A percentile compares a stretch with the other conserved stretches of the same genome.
phyloP scores from a whole-genome alignment of 768 basidiomycete species.

The Phylloporus sp. region DNA sequence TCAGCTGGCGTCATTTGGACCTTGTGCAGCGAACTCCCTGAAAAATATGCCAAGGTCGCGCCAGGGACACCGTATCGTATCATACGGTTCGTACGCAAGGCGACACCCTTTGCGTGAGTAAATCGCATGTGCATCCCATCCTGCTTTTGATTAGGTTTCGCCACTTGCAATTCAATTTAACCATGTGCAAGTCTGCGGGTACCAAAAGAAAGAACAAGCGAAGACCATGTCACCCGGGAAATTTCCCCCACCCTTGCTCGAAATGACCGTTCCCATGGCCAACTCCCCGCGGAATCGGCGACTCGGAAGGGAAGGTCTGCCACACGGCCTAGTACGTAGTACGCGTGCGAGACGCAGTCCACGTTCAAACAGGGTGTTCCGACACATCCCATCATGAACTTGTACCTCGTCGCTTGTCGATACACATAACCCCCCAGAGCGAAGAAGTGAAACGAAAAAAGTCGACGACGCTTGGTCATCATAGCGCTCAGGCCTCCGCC shows the following conservation, averaged over 20 bases:
- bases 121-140: neutral
- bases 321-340: neutral
- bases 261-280: slow-evolving; percentile 1
- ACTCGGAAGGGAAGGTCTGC: slow-evolving; percentile 2
- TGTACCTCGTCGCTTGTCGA: neutral
- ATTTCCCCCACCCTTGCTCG: neutral
- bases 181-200: slow-evolving; percentile 5
- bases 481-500: neutral
- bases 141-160: slow-evolving; percentile 14
- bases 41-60: neutral
- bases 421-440: neutral
- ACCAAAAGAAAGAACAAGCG: neutral
- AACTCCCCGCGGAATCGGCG: neutral
- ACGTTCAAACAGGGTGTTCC: no score
- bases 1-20: neutral
- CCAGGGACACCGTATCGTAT: neutral
- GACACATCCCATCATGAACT: no score
- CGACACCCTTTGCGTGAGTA: slow-evolving; percentile 10
- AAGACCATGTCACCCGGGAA: neutral
- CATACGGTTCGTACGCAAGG: slow-evolving; percentile 1
- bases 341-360: no score
- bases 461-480: neutral
- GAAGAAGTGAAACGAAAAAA: slow-evolving; percentile 1
- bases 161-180: slow-evolving; percentile 15
- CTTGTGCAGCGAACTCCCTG: neutral